These are phyloP conservation scores for Lipomyces starkeyi DNA, from an alignment of 805 yeast genomes.

Conservation along the genomic window DNA sequence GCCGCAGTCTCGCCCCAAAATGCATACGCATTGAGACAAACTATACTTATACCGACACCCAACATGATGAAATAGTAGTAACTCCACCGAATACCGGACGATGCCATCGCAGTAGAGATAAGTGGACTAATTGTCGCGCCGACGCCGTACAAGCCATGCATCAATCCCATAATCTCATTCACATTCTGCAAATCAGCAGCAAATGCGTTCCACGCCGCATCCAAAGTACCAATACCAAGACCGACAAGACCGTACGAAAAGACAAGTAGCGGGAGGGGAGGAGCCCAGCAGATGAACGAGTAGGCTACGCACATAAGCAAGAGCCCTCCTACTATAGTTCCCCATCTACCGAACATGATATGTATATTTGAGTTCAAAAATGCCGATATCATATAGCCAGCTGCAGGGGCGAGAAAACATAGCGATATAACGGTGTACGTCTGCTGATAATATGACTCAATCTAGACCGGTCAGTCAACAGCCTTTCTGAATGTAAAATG, in stretches of 20 bases:
- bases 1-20: conserved; percentile 49
- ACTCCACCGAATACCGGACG: conserved; percentile 60
- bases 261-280: conserved; percentile 57
- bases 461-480: conserved; percentile 43
- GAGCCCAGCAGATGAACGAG: conserved; percentile 55
- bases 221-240: conserved; percentile 56
- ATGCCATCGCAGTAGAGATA: conserved; percentile 63
- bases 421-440: conserved; percentile 60
- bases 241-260: conserved; percentile 63
- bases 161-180: conserved; percentile 63
- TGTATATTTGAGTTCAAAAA: conserved; percentile 54
- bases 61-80: conserved; percentile 57
- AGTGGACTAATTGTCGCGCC: conserved; percentile 77
- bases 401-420: conserved; percentile 62
- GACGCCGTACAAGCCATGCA: conserved; percentile 75
- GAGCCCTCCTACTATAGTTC: conserved; percentile 51
- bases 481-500: too few species aligned
- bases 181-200: conserved; percentile 57
- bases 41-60: conserved; percentile 49
- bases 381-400: conserved; percentile 62
- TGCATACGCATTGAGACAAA: conserved; percentile 49
- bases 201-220: conserved; percentile 61
- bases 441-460: conserved; percentile 57
- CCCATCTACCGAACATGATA: conserved; percentile 49
- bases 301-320: conserved; percentile 50